Conservation (phyloP, 176 grass and related monocot species). For the Secale cereale region DNA sequence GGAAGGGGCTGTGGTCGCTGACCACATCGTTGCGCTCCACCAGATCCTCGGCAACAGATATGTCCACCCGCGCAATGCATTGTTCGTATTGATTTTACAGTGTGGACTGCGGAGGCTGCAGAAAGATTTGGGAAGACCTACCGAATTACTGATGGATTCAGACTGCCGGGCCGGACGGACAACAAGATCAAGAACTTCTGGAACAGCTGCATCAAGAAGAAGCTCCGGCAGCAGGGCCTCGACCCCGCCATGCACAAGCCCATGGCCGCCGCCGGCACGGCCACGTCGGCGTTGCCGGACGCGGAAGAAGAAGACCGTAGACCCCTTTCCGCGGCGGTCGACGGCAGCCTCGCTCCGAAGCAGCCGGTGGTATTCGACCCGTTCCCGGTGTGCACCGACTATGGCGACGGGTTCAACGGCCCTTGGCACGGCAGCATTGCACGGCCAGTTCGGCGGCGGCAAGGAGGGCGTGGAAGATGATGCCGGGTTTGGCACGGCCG, state of each 20-base stretch:
- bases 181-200: conserved; percentile 94
- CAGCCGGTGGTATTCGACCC: conserved; percentile 45
- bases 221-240: conserved; percentile 59
- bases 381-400: conserved; percentile 50
- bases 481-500: conserved; percentile 28
- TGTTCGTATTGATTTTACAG: too few relatives aligned
- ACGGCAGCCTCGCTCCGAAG: neutral
- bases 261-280: neutral
- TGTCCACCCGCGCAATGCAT: too few relatives aligned
- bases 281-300: too few relatives aligned
- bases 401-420: neutral
- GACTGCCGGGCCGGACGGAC: conserved; percentile 72
- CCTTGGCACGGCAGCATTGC: conserved; percentile 28
- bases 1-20: conserved; percentile 72
- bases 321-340: neutral
- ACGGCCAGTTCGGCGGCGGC: conserved; percentile 5
- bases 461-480: neutral
- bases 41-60: conserved; percentile 22
- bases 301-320: neutral
- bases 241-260: conserved; percentile 72
- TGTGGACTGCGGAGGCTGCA: too few relatives aligned
- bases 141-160: conserved; percentile 38
- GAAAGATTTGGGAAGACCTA: too few relatives aligned
- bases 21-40: neutral
- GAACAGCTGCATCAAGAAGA: conserved; percentile 82